A percentile compares a stretch with the other conserved stretches of the same genome.
phyloP scores from a whole-genome alignment of 306 rosid genomes.

The Corylus heterophylla region DNA sequence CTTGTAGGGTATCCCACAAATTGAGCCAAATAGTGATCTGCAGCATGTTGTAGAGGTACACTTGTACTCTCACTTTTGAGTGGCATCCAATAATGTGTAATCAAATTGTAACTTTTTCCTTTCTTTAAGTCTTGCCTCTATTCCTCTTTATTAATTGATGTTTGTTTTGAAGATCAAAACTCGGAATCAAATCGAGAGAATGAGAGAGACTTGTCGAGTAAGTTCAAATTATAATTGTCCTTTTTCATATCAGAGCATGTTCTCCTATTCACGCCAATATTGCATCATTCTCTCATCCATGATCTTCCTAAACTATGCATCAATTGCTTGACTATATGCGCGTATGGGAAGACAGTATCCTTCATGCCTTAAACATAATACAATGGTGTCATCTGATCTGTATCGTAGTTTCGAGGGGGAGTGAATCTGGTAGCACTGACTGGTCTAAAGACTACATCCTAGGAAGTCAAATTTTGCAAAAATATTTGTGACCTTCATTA shows the following conservation, averaged over 20 bases:
- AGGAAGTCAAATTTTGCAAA: background rate
- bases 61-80: background rate
- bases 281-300: background rate
- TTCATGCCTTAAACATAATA: background rate
- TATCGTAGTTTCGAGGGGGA: background rate
- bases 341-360: background rate
- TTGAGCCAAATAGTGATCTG: constrained; percentile 78
- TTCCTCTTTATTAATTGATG: constrained; percentile 4
- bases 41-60: constrained; percentile 83
- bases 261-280: background rate
- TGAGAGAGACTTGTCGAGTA: constrained; percentile 85
- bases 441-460: background rate
- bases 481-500: background rate
- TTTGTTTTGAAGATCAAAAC: constrained; percentile 69
- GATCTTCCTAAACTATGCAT: background rate
- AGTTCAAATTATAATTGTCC: constrained; percentile 26
- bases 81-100: background rate
- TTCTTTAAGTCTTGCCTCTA: constrained; percentile 3
- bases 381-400: background rate
- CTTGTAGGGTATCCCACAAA: constrained; percentile 76
- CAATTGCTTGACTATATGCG: background rate
- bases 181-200: constrained; percentile 64
- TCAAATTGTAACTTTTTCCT: constrained; percentile 2
- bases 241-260: background rate
- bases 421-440: background rate